A percentile compares a stretch with the other conserved stretches of the same genome.
These are phyloP conservation scores for Sedum album DNA, from an alignment of 164 flowering plant genomes.

Conservation along the genomic window DNA sequence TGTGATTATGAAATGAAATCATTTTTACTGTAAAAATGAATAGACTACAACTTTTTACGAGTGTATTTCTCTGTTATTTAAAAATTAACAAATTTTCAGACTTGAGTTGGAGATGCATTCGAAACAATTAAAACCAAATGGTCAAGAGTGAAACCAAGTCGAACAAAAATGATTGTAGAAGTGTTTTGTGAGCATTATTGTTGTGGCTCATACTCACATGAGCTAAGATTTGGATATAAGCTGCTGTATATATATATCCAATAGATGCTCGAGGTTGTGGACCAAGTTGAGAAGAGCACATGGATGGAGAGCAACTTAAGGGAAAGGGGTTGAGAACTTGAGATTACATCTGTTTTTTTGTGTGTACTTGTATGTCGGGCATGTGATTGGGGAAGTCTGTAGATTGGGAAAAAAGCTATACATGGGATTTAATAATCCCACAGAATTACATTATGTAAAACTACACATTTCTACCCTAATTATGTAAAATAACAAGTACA, in stretches of 20 bases:
- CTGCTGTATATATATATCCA: background rate
- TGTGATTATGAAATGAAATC: no score
- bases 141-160: background rate
- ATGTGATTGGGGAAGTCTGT: no score
- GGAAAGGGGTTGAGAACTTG: background rate
- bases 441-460: no score
- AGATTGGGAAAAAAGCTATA: no score
- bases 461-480: slow-evolving; percentile 1
- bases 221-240: background rate
- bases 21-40: background rate
- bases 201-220: background rate
- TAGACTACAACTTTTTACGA: no score
- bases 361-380: background rate
- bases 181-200: background rate
- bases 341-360: background rate
- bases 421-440: no score
- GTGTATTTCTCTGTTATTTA: no score
- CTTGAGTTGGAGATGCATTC: no score
- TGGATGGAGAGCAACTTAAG: background rate
- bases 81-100: no score
- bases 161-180: background rate
- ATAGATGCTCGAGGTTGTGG: background rate
- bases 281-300: background rate
- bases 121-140: no score
- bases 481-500: slow-evolving; percentile 6